phyloP scores from a whole-genome alignment of 768 basidiomycete species.

The Suillus cothurnatus region DNA sequence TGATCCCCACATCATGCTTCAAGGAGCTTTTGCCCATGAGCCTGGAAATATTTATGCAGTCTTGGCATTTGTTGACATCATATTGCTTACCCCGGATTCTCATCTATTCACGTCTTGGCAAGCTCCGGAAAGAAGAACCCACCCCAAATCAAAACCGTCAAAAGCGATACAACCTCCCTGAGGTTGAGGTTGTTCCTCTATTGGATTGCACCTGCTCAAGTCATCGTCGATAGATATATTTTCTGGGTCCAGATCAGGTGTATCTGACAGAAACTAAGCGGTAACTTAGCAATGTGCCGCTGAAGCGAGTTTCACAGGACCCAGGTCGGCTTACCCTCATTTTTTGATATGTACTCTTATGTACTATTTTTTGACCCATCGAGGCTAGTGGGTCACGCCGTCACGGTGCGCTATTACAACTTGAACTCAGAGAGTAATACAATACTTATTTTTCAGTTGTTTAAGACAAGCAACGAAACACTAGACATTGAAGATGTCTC shows the following conservation, averaged over 20 bases:
- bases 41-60: neutral
- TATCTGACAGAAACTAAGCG: neutral
- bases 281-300: neutral
- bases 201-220: neutral
- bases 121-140: neutral
- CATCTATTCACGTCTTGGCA: neutral
- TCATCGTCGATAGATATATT: neutral
- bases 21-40: neutral
- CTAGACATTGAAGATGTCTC: neutral
- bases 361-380: neutral
- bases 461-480: neutral
- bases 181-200: neutral
- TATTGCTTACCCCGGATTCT: neutral
- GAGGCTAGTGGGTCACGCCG: neutral
- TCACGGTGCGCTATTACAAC: neutral
- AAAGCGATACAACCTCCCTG: neutral
- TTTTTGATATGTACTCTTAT: neutral
- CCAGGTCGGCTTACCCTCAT: neutral
- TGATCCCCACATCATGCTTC: neutral
- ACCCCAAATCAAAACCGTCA: neutral
- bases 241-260: neutral
- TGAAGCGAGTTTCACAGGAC: neutral
- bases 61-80: neutral
- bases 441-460: neutral
- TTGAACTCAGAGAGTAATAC: neutral